Conservation (phyloP, 768 basidiomycete species). For the Kwoniella sp. region DNA sequence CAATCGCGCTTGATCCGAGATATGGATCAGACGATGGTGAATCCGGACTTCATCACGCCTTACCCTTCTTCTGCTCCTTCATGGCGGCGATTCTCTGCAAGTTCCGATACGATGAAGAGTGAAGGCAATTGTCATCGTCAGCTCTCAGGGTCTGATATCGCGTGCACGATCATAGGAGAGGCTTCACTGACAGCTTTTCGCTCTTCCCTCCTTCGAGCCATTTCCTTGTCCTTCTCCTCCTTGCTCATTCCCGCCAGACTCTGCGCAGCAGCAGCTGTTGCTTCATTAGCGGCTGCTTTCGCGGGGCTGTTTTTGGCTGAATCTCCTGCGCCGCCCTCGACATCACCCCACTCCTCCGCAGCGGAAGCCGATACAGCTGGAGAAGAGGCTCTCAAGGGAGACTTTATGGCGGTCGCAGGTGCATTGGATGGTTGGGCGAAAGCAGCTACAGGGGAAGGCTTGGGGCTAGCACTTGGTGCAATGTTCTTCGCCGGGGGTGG, state of each 20-base stretch:
- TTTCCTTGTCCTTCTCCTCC: conserved; percentile 91
- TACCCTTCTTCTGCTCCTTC: conserved; percentile 54
- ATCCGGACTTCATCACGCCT: no score
- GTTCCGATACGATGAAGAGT: no score
- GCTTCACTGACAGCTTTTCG: conserved; percentile 71
- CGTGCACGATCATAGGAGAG: no score
- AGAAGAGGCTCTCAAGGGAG: conserved; percentile 7
- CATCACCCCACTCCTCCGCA: conserved; percentile 36
- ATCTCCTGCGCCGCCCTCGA: conserved; percentile 11
- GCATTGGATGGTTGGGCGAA: neutral
- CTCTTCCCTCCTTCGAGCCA: conserved; percentile 88
- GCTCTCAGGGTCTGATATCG: conserved; percentile 3
- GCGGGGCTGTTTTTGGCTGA: conserved; percentile 16
- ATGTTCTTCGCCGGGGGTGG: neutral
- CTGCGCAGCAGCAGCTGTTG: conserved; percentile 38
- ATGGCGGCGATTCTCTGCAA: conserved; percentile 54
- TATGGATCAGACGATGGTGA: no score
- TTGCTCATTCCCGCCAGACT: conserved; percentile 67
- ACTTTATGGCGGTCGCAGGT: conserved; percentile 1
- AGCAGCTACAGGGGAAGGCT: conserved; percentile 13
- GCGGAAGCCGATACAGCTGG: neutral
- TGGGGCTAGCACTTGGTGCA: neutral
- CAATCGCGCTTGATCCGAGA: no score
- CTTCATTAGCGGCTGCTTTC: conserved; percentile 16
- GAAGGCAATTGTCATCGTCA: no score